These are phyloP conservation scores for Coniella lustricola DNA, from an alignment of 2,329 filamentous ascomycete genomes.

Conservation along the genomic window DNA sequence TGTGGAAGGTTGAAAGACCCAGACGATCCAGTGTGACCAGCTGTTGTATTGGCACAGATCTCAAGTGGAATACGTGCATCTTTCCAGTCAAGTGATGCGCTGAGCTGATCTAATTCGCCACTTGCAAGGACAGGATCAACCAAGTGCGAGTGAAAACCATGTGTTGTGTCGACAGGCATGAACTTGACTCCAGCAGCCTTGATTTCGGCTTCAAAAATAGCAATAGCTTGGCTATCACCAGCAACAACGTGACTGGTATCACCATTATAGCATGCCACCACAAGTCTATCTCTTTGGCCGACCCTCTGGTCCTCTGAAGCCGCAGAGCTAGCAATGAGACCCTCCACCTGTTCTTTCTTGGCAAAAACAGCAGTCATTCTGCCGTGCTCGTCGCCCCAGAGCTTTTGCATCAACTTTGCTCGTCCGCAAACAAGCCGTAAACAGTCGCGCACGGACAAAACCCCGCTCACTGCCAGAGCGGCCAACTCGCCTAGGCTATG, in stretches of 20 bases:
- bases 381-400: slow-evolving; percentile 29
- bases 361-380: slow-evolving; percentile 30
- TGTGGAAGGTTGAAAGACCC: no score
- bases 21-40: no score
- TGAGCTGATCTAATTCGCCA: no score
- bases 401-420: slow-evolving; percentile 24
- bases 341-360: not conserved
- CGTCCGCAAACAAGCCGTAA: slow-evolving; percentile 14
- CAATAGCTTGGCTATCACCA: not conserved
- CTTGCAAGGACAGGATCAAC: no score
- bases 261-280: not conserved
- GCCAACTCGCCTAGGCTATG: slow-evolving; percentile 37
- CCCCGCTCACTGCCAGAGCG: not conserved
- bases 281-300: not conserved
- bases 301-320: not conserved
- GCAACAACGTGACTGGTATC: not conserved
- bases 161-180: no score
- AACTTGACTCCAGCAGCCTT: not conserved
- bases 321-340: not conserved
- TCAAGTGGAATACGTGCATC: no score
- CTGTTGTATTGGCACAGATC: no score
- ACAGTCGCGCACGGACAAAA: not conserved
- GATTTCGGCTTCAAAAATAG: not conserved
- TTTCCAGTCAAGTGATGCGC: no score
- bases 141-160: no score